phyloP scores from a whole-genome alignment of 257 asterid genomes.

The Datura wrightii region DNA sequence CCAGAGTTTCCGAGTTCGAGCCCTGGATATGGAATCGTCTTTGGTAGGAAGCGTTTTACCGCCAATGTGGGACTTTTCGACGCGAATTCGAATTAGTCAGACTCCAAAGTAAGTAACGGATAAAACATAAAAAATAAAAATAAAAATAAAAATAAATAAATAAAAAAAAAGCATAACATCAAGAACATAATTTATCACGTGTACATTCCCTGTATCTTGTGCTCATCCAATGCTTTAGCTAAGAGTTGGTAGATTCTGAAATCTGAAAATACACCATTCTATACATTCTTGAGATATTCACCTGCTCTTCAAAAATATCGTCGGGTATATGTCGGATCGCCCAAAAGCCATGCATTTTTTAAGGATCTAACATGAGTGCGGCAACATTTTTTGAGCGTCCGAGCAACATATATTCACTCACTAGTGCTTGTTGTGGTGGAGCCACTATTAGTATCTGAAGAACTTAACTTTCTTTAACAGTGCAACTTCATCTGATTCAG shows the following conservation, averaged over 20 bases:
- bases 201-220: neutral
- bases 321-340: neutral
- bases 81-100: too few relatives aligned
- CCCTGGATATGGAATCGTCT: too few relatives aligned
- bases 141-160: neutral
- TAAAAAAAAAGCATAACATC: neutral
- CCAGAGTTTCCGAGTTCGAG: too few relatives aligned
- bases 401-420: constrained; percentile 27
- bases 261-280: neutral
- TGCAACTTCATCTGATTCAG: constrained; percentile 17
- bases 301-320: neutral
- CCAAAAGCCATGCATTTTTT: neutral
- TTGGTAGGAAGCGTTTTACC: too few relatives aligned
- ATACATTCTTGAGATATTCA: neutral
- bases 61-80: too few relatives aligned
- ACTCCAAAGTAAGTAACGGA: too few relatives aligned
- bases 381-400: neutral
- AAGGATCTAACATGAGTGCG: neutral
- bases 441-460: constrained; percentile 6
- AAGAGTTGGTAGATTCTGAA: neutral
- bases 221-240: neutral
- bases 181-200: neutral
- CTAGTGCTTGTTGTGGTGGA: constrained; percentile 11
- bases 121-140: too few relatives aligned
- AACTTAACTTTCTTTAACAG: constrained; percentile 1